A percentile compares a stretch with the other conserved stretches of the same genome.
phyloP scores from a whole-genome alignment of 192 early-diverging fungal species.

The Coemansia sp. region DNA sequence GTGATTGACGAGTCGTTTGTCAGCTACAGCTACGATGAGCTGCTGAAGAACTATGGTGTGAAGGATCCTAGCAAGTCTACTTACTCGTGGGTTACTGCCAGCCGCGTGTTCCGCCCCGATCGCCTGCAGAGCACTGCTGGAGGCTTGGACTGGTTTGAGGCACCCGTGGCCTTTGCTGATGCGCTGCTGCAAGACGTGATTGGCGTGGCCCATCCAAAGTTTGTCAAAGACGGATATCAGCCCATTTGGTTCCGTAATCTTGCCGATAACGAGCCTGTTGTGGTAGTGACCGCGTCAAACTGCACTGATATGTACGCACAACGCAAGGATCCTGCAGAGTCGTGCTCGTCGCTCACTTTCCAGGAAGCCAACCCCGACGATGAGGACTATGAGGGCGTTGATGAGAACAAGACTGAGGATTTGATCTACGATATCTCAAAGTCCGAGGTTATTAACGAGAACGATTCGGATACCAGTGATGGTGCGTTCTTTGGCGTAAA shows the following conservation, averaged over 20 bases:
- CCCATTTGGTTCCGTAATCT: slow-evolving; percentile 74
- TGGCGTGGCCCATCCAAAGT: slow-evolving; percentile 61
- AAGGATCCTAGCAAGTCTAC: slow-evolving; percentile 25
- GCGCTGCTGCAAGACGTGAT: slow-evolving; percentile 70
- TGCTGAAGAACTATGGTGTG: slow-evolving; percentile 62
- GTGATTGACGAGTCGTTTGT: slow-evolving; percentile 69
- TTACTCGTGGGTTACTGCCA: slow-evolving; percentile 66
- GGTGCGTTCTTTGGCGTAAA: not conserved
- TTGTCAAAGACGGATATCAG: slow-evolving; percentile 49
- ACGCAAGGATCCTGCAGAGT: slow-evolving; percentile 26
- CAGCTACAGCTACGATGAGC: slow-evolving; percentile 44
- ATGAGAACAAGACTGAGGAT: slow-evolving; percentile 42
- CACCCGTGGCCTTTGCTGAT: slow-evolving; percentile 65
- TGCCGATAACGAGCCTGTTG: slow-evolving; percentile 57
- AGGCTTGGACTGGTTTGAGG: slow-evolving; percentile 72
- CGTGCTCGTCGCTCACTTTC: slow-evolving; percentile 40
- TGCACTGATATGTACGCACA: slow-evolving; percentile 57
- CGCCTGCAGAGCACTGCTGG: slow-evolving; percentile 61
- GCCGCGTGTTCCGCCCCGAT: slow-evolving; percentile 68
- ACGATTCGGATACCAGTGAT: not conserved
- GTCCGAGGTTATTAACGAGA: slow-evolving; percentile 32
- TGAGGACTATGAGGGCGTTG: slow-evolving; percentile 36
- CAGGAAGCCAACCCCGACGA: slow-evolving; percentile 40
- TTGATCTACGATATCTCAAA: slow-evolving; percentile 46
- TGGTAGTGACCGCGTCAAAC: slow-evolving; percentile 49